Evolutionary conservation across 768 basidiomycete species (phyloP).

Genomic region (Boletales sp.): DNA sequence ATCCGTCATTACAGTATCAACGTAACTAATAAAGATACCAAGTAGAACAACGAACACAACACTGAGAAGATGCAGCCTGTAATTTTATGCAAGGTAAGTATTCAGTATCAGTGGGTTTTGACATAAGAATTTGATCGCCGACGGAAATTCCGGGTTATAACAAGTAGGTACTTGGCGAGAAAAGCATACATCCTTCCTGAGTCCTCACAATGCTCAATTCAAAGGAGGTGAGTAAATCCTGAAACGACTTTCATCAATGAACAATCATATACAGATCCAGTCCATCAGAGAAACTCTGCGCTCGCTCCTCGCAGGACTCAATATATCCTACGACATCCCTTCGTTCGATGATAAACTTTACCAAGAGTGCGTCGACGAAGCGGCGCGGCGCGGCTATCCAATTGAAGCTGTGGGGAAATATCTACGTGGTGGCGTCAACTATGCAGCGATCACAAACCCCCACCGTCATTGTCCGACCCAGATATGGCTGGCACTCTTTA

Average conservation of each 20-base stretch:
- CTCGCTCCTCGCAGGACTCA: not conserved
- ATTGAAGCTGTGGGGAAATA: not conserved
- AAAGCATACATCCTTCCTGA: too few relatives aligned
- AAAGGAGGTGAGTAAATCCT: not conserved
- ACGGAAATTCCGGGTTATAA: too few relatives aligned
- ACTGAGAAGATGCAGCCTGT: too few relatives aligned
- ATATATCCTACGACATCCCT: not conserved
- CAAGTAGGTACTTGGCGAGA: too few relatives aligned
- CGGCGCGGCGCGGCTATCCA: conserved; percentile 3
- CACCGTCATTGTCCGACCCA: not conserved
- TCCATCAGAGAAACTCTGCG: not conserved
- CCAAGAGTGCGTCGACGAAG: conserved; percentile 16
- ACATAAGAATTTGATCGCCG: too few relatives aligned
- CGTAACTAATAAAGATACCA: too few relatives aligned
- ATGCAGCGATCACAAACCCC: not conserved
- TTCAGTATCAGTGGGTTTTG: too few relatives aligned
- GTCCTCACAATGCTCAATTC: not conserved
- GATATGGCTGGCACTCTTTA: not conserved
- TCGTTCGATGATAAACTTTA: conserved; percentile 2
- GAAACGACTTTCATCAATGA: not conserved
- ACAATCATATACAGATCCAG: not conserved
- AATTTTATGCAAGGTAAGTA: too few relatives aligned
- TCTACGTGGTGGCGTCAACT: not conserved
- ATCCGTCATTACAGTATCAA: too few relatives aligned
- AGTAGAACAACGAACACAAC: too few relatives aligned